A percentile compares a stretch with the other conserved stretches of the same genome.
Conservation (phyloP, 108 stramenopile species). For the Mayamaea pseudoterrestris region DNA sequence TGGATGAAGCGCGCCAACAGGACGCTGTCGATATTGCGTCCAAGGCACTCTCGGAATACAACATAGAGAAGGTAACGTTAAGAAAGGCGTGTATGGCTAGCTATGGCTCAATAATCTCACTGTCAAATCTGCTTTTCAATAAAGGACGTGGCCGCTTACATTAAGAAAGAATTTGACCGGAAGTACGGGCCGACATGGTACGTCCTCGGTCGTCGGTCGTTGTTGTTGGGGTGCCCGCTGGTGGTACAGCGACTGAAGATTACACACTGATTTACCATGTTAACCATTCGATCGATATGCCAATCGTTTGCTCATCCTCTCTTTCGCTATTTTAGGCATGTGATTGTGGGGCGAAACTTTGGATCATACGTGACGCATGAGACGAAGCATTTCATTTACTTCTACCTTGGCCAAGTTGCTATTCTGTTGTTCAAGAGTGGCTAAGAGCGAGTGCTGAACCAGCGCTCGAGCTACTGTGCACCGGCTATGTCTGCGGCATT, state of each 20-base stretch:
- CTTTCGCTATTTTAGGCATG: conserved; percentile 36
- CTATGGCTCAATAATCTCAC: background rate
- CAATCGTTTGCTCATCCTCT: background rate
- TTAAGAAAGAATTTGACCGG: conserved; percentile 99
- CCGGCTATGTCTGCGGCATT: no score
- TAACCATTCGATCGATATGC: background rate
- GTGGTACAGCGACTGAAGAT: background rate
- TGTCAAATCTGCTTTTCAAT: conserved; percentile 1
- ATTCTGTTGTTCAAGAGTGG: conserved; percentile 98
- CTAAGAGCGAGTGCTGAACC: no score
- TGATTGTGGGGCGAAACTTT: conserved; percentile 69
- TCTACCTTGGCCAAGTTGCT: conserved; percentile 99
- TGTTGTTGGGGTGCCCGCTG: background rate
- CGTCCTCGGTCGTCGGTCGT: conserved; percentile 3
- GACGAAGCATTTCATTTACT: conserved; percentile 99
- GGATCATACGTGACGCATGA: conserved; percentile 74
- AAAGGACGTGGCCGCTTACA: conserved; percentile 97
- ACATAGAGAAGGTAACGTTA: conserved; percentile 92
- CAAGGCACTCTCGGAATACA: conserved; percentile 98
- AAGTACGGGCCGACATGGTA: conserved; percentile 99
- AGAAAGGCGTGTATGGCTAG: background rate
- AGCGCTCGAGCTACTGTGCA: no score
- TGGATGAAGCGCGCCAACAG: conserved; percentile 99
- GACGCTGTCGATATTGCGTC: conserved; percentile 98
- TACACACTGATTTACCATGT: background rate